A percentile compares a stretch with the other conserved stretches of the same genome.
phyloP scores from a whole-genome alignment of 108 stramenopile species.

The Pseudonitzschia multiseries region DNA sequence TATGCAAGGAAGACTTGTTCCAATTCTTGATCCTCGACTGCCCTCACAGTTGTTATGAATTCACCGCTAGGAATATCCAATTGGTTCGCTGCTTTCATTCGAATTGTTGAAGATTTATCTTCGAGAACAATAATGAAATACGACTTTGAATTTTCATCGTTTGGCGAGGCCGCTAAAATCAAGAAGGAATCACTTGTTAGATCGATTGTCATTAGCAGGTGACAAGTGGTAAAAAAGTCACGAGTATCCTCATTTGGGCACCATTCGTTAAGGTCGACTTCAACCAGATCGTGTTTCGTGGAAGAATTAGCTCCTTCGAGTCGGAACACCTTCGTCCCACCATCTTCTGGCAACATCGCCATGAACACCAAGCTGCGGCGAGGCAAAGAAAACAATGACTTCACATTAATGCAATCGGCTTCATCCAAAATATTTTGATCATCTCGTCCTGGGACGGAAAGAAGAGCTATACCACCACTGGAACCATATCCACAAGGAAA shows the following conservation, averaged over 20 bases:
- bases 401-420: conserved; percentile 60
- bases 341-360: conserved; percentile 39
- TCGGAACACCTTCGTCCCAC: conserved; percentile 7
- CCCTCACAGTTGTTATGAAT: conserved; percentile 21
- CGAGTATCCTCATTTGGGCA: conserved; percentile 24
- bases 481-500: conserved; percentile 83
- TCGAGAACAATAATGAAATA: conserved; percentile 24
- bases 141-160: conserved; percentile 17
- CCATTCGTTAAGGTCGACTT: conserved; percentile 33
- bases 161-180: conserved; percentile 19
- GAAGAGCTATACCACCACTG: conserved; percentile 71
- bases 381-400: conserved; percentile 60
- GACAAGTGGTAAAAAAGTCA: conserved; percentile 21
- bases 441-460: conserved; percentile 72
- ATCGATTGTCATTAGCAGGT: conserved; percentile 22
- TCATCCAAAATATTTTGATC: conserved; percentile 70
- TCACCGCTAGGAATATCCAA: conserved; percentile 25
- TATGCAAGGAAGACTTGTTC: conserved; percentile 49
- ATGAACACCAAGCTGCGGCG: conserved; percentile 54
- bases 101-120: conserved; percentile 3
- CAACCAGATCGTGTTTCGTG: conserved; percentile 10
- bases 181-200: conserved; percentile 17
- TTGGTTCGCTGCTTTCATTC: conserved; percentile 13
- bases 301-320: neutral
- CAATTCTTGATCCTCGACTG: conserved; percentile 9